Evolutionary conservation across 768 basidiomycete species (phyloP).

Genomic region (Boletus sensibilis): DNA sequence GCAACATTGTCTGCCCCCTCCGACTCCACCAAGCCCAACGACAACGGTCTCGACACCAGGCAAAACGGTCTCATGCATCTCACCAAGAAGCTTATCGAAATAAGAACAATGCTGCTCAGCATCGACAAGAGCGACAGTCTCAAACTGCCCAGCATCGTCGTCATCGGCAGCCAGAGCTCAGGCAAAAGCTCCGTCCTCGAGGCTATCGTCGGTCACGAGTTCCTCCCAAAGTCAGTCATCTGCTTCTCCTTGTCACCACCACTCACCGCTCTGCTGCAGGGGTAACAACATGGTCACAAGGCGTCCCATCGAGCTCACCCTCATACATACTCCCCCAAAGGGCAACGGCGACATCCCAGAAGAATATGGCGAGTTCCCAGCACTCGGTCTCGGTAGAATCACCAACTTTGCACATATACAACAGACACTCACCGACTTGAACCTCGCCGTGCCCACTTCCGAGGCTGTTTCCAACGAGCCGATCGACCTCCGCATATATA

Average conservation of each 20-base stretch:
- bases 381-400: conserved; percentile 84
- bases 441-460: conserved; percentile 85
- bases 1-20: conserved; percentile 78
- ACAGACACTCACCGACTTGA: conserved; percentile 89
- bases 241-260: neutral
- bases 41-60: conserved; percentile 42
- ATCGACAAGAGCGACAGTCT: conserved; percentile 95
- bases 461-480: conserved; percentile 93
- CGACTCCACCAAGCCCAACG: conserved; percentile 40
- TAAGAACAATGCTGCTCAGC: conserved; percentile 88
- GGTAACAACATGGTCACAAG: conserved; percentile 99
- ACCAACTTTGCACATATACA: conserved; percentile 92
- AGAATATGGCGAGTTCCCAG: conserved; percentile 95
- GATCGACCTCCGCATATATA: conserved; percentile 96
- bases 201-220: conserved; percentile 96
- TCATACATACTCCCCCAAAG: conserved; percentile 79
- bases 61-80: conserved; percentile 91
- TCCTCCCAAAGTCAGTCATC: conserved; percentile 88
- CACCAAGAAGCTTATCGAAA: conserved; percentile 94
- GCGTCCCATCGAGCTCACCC: conserved; percentile 95
- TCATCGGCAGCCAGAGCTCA: conserved; percentile 97
- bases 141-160: conserved; percentile 95
- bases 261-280: conserved; percentile 41
- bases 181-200: conserved; percentile 98
- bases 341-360: conserved; percentile 51